Evolutionary conservation across 2,329 filamentous ascomycete species (phyloP), one percentile per base, ranked within the genome.

Genomic region (Raffaelea arxii): DNA sequence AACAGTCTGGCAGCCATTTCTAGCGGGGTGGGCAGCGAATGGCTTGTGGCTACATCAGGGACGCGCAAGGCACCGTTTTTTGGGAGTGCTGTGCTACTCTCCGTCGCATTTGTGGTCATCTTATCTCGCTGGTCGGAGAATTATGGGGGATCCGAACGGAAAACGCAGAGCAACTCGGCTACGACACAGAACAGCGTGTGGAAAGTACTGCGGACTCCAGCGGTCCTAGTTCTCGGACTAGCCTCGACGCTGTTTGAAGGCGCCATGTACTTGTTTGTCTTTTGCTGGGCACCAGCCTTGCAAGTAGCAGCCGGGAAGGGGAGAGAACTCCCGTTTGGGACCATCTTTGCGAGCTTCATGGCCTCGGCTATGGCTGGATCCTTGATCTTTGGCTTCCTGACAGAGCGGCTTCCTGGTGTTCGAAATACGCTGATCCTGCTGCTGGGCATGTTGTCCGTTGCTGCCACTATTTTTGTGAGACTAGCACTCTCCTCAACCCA

Each of bases 221-320:
- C 66, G 12, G 69, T 77, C 43, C 59, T 76, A 22, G 64, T 70
- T 7, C 63, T 78, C 10, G 69, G 68, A 3, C 56, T 77, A 14
- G 66, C 70, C 5, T 75, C 72, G 3, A 75, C 72, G 44, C 67
- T 77, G 54, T 78, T 78, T 54, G 75, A 79, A 58, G 74, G 74
- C 14, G 72, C 70, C 16, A 74, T 78, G 64, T 78, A 77, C 56
- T 66, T 79, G 22, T 78, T 77, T 58, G 74, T 79, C 44, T 77
- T 61, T 56, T 76, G 78, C 61, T 78, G 75, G 69, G 68, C 72
- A 3, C 72, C 75, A 1, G 70, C 72, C 3, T 60, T 78, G 40
- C 66, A 62, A 44, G 60, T 64, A 3, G 59, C 62, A 2, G 58
- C 59, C 18, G 46, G 56, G 11, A 22, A 23, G n/a, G n/a, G n/a